A percentile compares a stretch with the other conserved stretches of the same genome.
These are phyloP conservation scores for Hura crepitans DNA, from an alignment of 441 rosid species.

Conservation along the genomic window DNA sequence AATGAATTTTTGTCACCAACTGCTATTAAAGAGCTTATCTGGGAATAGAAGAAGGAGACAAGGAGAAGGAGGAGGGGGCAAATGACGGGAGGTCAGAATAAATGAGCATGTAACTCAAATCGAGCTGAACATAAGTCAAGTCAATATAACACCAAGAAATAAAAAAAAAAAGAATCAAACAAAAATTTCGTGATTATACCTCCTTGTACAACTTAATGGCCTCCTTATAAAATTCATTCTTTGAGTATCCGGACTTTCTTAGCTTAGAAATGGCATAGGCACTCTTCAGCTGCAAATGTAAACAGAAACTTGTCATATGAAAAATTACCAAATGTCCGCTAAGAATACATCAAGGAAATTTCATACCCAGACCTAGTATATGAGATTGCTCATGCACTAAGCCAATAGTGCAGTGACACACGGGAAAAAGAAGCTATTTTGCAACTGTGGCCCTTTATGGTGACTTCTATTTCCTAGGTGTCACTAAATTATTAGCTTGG, in stretches of 20 bases:
- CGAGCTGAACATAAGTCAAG: background rate
- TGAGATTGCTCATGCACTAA: no score
- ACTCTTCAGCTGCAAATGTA: constrained; percentile 61
- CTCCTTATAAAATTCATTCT: constrained; percentile 63
- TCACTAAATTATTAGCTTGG: no score
- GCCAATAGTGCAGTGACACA: no score
- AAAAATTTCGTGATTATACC: constrained; percentile 36
- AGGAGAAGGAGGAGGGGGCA: background rate
- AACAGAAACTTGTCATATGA: constrained; percentile 18
- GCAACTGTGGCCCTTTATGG: no score
- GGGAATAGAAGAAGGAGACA: constrained; percentile 9
- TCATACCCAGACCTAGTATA: no score
- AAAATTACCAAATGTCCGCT: background rate
- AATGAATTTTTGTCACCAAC: constrained; percentile 69
- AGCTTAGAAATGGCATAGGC: constrained; percentile 81
- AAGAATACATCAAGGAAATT: no score
- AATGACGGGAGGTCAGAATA: constrained; percentile 13
- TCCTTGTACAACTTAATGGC: constrained; percentile 69
- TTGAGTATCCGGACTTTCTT: constrained; percentile 81
- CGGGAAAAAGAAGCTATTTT: no score
- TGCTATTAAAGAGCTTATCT: constrained; percentile 71
- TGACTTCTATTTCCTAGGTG: no score
- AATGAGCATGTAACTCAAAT: constrained; percentile 1
- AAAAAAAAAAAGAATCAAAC: background rate
- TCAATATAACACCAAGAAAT: background rate